Percentiles rank a stretch among this genome's conserved stretches.
Evolutionary conservation across 2,329 filamentous ascomycete species (phyloP).

Genomic region (Aspergillus bombycis): DNA sequence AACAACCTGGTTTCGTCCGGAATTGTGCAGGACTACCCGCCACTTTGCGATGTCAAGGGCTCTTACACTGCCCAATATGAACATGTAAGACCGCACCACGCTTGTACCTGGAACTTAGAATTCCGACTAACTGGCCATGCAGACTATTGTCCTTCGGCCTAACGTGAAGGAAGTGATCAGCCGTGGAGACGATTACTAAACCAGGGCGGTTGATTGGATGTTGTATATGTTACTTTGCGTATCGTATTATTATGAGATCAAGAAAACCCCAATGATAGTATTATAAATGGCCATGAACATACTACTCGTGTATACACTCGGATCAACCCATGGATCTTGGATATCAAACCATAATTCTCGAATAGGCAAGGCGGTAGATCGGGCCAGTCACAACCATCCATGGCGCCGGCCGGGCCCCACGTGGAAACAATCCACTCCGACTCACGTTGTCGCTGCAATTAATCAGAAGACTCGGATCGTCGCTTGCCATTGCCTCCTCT

Average conservation of each 20-base stretch:
- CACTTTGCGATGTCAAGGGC: conserved; percentile 87
- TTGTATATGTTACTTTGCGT: not conserved
- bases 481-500: conserved; percentile 14
- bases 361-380: conserved; percentile 10
- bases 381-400: conserved; percentile 12
- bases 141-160: conserved; percentile 77
- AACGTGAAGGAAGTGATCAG: conserved; percentile 87
- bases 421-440: conserved; percentile 37
- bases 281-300: not conserved
- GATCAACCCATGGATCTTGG: not conserved
- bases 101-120: not conserved
- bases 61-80: conserved; percentile 94
- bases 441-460: conserved; percentile 19
- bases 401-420: conserved; percentile 36
- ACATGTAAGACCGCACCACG: conserved; percentile 68
- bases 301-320: not conserved
- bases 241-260: conserved; percentile 11
- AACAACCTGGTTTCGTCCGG: conserved; percentile 82
- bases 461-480: conserved; percentile 15
- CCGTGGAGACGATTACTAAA: conserved; percentile 80
- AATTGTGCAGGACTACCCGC: conserved; percentile 88
- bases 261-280: conserved; percentile 4
- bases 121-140: not conserved
- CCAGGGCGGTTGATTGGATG: not conserved
- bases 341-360: not conserved